Evolutionary conservation across 805 yeast genomes (phyloP), one percentile per base, ranked within the genome.

Genomic region (Zygotorulaspora chibaensis): DNA sequence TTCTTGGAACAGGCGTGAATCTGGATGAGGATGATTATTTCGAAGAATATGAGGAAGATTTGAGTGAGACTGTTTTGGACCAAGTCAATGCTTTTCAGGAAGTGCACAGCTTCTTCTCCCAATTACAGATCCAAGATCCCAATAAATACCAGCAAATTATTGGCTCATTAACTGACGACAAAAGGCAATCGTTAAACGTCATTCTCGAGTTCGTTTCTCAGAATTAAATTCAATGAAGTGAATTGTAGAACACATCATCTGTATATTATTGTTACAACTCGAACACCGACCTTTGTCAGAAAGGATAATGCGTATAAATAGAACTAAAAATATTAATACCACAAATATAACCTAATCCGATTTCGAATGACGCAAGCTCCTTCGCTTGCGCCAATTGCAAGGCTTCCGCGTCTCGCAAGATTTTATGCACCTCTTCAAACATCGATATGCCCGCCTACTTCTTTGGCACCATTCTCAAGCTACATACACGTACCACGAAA

Each of bases 41-140:
- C 43, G 72, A 68, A 30, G 72, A 68, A 35, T 81, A 82, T 44
- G 96, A 88, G 57, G 96, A 84, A 59, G 80, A 93, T 11, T 75
- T 84, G 63, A 80, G 83, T 46, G 84, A 81, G 53, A 83, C 95
- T 1, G 87, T 93, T 7, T 72, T 91, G 47, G 97, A 90, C 63
- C 71, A 75, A 35, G 65, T 88, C 37, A 85, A 89, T 60, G 81
- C 83, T 3, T 87, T 81, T 68, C 69, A 72, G 37, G 80, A 79
- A 4, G 80, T 89, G 63, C 77, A 79, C 45, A 71, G 73, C n/a
- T 74, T 75, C 42, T 69, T 87, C 29, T 55, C 68, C 2, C 61
- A 65, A 2, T 55, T 85, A 18, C 80, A 79, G 56, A 68, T 64
- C 20, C 63, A 61, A 16, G 74, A 79, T 44, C 70, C 73, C 1